These are phyloP conservation scores for Claviceps pusilla DNA, from an alignment of 2,329 filamentous ascomycete genomes.

Conservation along the genomic window DNA sequence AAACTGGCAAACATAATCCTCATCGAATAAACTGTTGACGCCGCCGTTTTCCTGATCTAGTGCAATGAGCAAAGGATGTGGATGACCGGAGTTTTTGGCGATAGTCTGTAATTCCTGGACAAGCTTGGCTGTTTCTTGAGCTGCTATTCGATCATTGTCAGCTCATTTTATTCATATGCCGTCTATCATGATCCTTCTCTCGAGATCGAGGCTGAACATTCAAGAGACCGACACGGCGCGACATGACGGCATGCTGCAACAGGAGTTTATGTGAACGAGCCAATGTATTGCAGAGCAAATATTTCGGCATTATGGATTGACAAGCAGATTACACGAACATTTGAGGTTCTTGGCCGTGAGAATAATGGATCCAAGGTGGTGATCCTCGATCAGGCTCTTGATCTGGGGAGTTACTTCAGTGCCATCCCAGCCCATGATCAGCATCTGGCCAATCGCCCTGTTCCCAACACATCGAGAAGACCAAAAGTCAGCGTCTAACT, in stretches of 20 bases:
- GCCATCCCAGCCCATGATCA: slow-evolving; percentile 78
- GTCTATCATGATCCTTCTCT: background rate
- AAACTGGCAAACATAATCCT: slow-evolving; percentile 90
- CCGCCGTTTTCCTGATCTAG: slow-evolving; percentile 96
- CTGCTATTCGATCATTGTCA: slow-evolving; percentile 43
- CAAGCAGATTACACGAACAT: slow-evolving; percentile 36
- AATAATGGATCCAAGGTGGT: slow-evolving; percentile 78
- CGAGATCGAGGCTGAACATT: background rate
- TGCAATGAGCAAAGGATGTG: slow-evolving; percentile 75
- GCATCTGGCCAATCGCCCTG: slow-evolving; percentile 59
- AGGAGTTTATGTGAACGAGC: background rate
- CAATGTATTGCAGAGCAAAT: background rate
- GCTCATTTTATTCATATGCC: background rate
- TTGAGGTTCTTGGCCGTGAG: slow-evolving; percentile 75
- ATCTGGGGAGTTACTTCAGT: slow-evolving; percentile 74
- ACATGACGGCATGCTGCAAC: background rate
- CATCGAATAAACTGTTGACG: slow-evolving; percentile 91
- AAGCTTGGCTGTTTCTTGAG: slow-evolving; percentile 73
- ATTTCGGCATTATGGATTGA: background rate
- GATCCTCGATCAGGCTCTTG: slow-evolving; percentile 61
- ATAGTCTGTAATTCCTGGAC: slow-evolving; percentile 88
- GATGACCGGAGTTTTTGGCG: slow-evolving; percentile 78
- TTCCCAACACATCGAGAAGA: slow-evolving; percentile 1
- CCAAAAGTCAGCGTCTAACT: slow-evolving; percentile 1
- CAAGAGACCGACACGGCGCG: background rate